phyloP scores from a whole-genome alignment of 441 rosid species.

The Manihot esculenta region DNA sequence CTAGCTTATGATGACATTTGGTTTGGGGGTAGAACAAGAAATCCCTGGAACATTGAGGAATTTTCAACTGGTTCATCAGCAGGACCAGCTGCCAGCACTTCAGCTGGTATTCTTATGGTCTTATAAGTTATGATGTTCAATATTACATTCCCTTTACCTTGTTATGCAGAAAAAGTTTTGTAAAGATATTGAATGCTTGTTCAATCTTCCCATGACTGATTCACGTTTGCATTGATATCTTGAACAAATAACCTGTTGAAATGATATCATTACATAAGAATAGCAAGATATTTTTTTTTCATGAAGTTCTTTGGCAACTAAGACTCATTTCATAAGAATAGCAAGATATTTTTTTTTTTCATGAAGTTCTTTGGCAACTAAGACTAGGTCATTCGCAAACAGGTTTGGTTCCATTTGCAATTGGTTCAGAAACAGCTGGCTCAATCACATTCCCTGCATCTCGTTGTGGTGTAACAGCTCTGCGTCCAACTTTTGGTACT shows the following conservation, averaged over 20 bases:
- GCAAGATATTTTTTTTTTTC: not conserved
- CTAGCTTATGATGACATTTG: conserved; percentile 89
- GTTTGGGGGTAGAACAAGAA: conserved; percentile 88
- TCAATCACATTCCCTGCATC: conserved; percentile 83
- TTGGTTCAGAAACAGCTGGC: conserved; percentile 96
- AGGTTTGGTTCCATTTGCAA: conserved; percentile 94
- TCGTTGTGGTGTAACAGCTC: conserved; percentile 83
- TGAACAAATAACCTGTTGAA: not conserved
- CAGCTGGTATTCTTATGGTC: conserved; percentile 60
- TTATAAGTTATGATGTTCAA: not conserved
- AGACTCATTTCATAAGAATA: not conserved
- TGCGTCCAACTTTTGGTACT: conserved; percentile 85
- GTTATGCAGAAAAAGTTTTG: not conserved
- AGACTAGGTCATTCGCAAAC: conserved; percentile 11
- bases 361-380: conserved; percentile 5
- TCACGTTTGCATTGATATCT: conserved; percentile 1
- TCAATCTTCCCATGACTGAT: not conserved
- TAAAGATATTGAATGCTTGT: not conserved
- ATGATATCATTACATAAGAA: not conserved
- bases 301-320: not conserved
- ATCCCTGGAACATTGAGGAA: conserved; percentile 95
- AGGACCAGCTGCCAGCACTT: conserved; percentile 75
- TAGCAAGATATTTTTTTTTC: not conserved
- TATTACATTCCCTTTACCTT: not conserved
- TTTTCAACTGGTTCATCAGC: conserved; percentile 61